Evolutionary conservation across 345 rosid genomes (phyloP), one percentile per base, ranked within the genome.

Genomic region (Moricandia arvensis): DNA sequence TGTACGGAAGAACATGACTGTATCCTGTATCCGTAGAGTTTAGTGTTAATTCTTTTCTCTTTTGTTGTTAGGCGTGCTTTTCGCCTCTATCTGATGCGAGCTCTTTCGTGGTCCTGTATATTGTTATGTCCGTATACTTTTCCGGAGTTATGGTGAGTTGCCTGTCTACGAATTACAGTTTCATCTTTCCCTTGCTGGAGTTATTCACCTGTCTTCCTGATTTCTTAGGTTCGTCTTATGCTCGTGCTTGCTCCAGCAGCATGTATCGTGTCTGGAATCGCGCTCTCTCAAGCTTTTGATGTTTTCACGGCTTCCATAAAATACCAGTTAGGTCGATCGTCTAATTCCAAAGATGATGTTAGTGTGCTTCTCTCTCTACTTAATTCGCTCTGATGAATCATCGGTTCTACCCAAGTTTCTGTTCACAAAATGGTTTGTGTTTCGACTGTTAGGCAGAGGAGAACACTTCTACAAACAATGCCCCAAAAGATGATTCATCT

Each of bases 241-340:
- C 98, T 95, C 72, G 99, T 95, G 31, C 80, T 95, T 87, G 99
- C 99, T 81, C 99, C 99, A 68, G 99, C 99, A 47, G 99, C 99
- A 67, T 95, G 99, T 84, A 95, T 95, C 76, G 82, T 87, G 90
- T 95, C 99, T 85, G 99, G 99, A 58, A 95, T 95, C 78, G 97
- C 99, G 70, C 91, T 95, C 41, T 95, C 99, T 73, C 94, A 95
- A 84, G 91, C 99, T 76, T 92, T 95, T 85, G 90, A 86, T 82
- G 90, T 91, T 79, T 86, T 92, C 72, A 92, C 99, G 31, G 72
- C 85, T 54, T 95, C 99, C 79, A 87, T 95, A 75, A 95, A 95
- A 86, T 95, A 90, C 80, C 98, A 92, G 78, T 79, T 92, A 35
- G 84, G 86, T 9, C 88, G 88, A 27, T 77, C 81, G 4, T 75